Percentiles rank a stretch among this genome's conserved stretches.
Evolutionary conservation across 2,329 filamentous ascomycete genomes (phyloP).

Genomic region (Thelonectria olida): DNA sequence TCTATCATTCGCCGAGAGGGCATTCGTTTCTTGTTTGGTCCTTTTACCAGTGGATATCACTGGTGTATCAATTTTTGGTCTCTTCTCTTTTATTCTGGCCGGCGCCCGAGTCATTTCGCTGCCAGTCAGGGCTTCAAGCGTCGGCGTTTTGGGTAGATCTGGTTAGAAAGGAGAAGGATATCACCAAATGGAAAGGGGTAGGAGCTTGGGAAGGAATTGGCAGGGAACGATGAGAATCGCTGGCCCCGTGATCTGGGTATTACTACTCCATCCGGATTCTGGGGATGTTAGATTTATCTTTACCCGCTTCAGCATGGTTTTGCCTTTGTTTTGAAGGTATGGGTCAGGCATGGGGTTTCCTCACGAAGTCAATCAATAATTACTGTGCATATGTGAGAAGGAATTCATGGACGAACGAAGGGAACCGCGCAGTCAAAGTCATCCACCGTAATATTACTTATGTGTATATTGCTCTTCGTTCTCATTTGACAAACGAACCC

Average conservation of each 20-base stretch:
- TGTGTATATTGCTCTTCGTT: neutral
- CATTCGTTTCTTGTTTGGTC: conserved; percentile 15
- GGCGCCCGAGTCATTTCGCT: conserved; percentile 34
- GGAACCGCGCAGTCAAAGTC: neutral
- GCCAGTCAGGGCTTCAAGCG: conserved; percentile 36
- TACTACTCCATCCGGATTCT: neutral
- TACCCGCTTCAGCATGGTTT: neutral
- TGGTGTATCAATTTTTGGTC: conserved; percentile 11
- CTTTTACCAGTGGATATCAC: neutral
- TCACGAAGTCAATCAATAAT: neutral
- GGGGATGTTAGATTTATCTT: neutral
- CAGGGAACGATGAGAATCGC: neutral
- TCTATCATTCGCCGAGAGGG: conserved; percentile 23
- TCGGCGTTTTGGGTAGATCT: conserved; percentile 39
- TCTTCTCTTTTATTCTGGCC: conserved; percentile 27
- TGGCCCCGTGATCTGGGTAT: neutral
- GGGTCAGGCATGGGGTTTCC: neutral
- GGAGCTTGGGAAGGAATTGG: neutral
- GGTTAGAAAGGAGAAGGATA: conserved; percentile 12
- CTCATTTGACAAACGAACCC: neutral
- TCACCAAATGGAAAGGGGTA: neutral
- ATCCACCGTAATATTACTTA: neutral
- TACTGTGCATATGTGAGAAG: neutral
- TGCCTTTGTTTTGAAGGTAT: neutral
- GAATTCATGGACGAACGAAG: neutral